These are phyloP conservation scores for Malus fusca DNA, from an alignment of 306 rosid genomes.

Conservation along the genomic window DNA sequence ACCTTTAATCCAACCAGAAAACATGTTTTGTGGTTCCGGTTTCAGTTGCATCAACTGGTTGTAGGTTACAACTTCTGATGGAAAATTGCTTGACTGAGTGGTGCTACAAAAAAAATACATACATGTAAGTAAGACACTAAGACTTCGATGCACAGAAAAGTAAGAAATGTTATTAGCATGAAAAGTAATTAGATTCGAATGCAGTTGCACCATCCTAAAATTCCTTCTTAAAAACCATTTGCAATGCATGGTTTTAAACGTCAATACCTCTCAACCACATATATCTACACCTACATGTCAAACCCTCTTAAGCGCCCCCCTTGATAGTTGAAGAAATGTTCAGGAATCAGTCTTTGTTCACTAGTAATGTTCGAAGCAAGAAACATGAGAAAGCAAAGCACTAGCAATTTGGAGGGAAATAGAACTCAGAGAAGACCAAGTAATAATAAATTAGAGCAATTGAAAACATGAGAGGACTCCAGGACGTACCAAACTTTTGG, in stretches of 20 bases:
- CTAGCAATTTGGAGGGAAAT: background rate
- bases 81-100: slow-evolving; percentile 44
- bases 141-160: background rate
- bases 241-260: background rate
- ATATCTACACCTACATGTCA: background rate
- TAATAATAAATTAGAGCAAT: background rate
- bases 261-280: background rate
- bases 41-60: slow-evolving; percentile 70
- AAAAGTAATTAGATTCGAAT: background rate
- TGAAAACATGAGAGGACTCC: background rate
- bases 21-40: slow-evolving; percentile 44
- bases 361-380: background rate
- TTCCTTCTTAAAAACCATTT: background rate
- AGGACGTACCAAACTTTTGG: slow-evolving; percentile 50
- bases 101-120: slow-evolving; percentile 30
- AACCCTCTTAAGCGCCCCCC: background rate
- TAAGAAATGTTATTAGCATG: background rate
- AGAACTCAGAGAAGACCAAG: background rate
- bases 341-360: background rate
- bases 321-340: background rate
- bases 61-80: slow-evolving; percentile 66
- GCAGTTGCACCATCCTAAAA: background rate
- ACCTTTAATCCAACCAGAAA: slow-evolving; percentile 71
- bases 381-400: background rate
- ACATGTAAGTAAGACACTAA: background rate